Conservation (phyloP, 179 eudicot species). For the Beta lomatogona region DNA sequence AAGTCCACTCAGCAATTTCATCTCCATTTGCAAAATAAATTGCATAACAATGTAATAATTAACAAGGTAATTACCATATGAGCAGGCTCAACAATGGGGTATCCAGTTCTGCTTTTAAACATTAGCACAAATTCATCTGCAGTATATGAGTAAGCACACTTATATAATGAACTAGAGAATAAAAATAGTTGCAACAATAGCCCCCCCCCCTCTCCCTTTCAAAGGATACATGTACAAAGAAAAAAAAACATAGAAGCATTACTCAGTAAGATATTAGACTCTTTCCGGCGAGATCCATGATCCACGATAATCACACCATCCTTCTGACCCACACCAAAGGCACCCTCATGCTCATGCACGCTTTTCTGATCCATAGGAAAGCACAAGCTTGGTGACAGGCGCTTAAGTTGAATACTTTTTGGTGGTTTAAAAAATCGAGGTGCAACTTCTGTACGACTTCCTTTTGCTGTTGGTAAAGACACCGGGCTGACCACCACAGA, state of each 20-base stretch:
- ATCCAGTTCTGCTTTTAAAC: slow-evolving; percentile 77
- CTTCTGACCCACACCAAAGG: slow-evolving; percentile 43
- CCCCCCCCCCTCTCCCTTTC: background rate
- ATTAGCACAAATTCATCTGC: slow-evolving; percentile 92
- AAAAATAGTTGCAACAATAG: background rate
- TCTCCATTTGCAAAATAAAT: background rate
- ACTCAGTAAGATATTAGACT: slow-evolving; percentile 91
- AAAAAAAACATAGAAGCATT: slow-evolving; percentile 16
- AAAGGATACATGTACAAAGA: background rate
- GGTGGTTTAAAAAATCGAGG: slow-evolving; percentile 35
- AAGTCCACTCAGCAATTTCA: background rate
- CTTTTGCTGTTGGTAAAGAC: slow-evolving; percentile 4
- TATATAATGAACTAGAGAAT: background rate
- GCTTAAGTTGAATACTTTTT: slow-evolving; percentile 20
- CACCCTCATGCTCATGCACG: slow-evolving; percentile 33
- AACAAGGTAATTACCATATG: slow-evolving; percentile 66
- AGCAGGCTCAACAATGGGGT: slow-evolving; percentile 92
- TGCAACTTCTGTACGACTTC: slow-evolving; percentile 13
- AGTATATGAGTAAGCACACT: slow-evolving; percentile 10
- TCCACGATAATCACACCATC: slow-evolving; percentile 91
- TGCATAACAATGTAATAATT: background rate
- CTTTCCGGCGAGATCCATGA: slow-evolving; percentile 92
- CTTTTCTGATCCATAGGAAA: slow-evolving; percentile 46
- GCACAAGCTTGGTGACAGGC: slow-evolving; percentile 33
- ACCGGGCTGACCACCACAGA: slow-evolving; percentile 19